Conservation (phyloP, 2,329 filamentous ascomycete genomes). For the Elsinoe arachidis region DNA sequence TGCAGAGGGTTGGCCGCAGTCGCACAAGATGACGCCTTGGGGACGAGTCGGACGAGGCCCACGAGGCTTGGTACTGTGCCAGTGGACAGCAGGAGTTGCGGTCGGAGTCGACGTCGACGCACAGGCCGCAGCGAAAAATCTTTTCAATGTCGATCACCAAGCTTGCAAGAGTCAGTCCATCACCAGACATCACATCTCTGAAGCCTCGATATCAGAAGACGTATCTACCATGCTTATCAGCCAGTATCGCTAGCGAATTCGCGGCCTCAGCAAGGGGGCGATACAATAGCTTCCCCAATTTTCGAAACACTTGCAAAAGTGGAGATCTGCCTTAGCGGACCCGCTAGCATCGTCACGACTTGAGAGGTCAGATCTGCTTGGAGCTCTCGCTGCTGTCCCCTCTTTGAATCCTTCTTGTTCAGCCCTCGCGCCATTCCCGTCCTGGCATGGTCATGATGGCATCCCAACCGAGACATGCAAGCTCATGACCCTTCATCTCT, state of each 20-base stretch:
- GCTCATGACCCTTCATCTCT: constrained; percentile 6
- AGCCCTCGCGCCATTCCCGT: constrained; percentile 7
- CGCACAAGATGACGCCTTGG: constrained; percentile 3
- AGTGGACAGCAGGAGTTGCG: too few species aligned
- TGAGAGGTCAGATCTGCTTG: not conserved
- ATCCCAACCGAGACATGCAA: constrained; percentile 8
- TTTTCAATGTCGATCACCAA: not conserved
- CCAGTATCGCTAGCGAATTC: not conserved
- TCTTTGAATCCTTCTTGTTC: not conserved
- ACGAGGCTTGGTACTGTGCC: not conserved
- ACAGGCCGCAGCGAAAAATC: not conserved
- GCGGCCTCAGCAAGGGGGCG: not conserved
- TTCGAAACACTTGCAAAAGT: constrained; percentile 7
- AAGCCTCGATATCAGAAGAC: not conserved
- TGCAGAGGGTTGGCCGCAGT: not conserved
- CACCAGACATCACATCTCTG: not conserved
- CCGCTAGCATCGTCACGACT: constrained; percentile 12
- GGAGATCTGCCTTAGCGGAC: constrained; percentile 8
- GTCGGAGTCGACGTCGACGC: not conserved
- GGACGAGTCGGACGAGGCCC: not conserved
- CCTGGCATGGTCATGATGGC: constrained; percentile 1
- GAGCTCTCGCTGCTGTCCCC: not conserved
- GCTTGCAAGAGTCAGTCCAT: not conserved
- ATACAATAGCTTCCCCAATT: constrained; percentile 7
- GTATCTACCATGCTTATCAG: not conserved